Conservation (phyloP, 2,329 filamentous ascomycete species). For the Karstenula rhodostoma region DNA sequence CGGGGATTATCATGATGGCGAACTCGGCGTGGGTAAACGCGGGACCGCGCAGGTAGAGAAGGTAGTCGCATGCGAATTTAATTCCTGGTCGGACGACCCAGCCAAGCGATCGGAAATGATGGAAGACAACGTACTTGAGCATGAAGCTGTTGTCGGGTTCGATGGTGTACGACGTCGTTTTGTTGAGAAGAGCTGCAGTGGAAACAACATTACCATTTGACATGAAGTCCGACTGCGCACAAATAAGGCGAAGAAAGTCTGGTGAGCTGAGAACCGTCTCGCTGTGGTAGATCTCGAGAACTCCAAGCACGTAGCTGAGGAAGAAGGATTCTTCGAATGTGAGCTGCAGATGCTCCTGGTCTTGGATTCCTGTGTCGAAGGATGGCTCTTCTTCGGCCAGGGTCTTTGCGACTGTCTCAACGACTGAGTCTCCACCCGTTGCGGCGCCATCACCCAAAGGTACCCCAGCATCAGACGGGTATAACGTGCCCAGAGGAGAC, state of each 20-base stretch:
- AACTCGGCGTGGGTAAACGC: constrained; percentile 97
- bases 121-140: constrained; percentile 86
- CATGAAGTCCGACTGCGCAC: constrained; percentile 73
- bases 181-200: constrained; percentile 8
- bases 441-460: constrained; percentile 20
- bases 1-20: constrained; percentile 82
- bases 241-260: constrained; percentile 65
- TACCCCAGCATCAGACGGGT: constrained; percentile 22
- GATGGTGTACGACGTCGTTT: constrained; percentile 49
- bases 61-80: constrained; percentile 93
- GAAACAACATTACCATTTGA: constrained; percentile 19
- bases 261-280: constrained; percentile 58
- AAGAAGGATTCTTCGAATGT: constrained; percentile 93
- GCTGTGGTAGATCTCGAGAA: constrained; percentile 65
- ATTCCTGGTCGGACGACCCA: constrained; percentile 93
- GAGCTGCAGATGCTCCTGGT: constrained; percentile 88
- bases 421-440: constrained; percentile 19
- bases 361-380: constrained; percentile 29
- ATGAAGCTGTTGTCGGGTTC: constrained; percentile 84
- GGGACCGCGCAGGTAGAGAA: constrained; percentile 92
- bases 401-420: constrained; percentile 24
- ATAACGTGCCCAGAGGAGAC: constrained; percentile 30
- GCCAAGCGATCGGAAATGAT: constrained; percentile 93
- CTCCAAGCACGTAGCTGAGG: constrained; percentile 80
- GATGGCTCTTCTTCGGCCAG: constrained; percentile 16